A percentile compares a stretch with the other conserved stretches of the same genome.
phyloP scores from a whole-genome alignment of 495 filamentous ascomycete genomes.

The Oidiodendron maius region DNA sequence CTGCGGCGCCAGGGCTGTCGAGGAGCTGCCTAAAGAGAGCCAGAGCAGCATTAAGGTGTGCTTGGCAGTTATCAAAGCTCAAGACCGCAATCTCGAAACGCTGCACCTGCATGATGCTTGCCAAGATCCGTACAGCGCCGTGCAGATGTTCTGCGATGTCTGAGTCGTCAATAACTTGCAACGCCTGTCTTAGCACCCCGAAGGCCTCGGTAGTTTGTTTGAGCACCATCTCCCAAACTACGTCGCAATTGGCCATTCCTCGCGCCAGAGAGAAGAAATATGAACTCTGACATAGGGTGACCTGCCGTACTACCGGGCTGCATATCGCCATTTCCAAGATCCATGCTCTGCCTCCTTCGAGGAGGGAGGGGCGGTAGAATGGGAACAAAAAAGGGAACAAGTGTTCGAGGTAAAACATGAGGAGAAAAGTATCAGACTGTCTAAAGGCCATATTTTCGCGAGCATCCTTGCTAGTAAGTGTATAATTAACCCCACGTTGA shows the following conservation, averaged over 20 bases:
- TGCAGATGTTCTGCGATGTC: conserved; percentile 25
- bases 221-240: conserved; percentile 29
- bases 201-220: conserved; percentile 36
- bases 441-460: conserved; percentile 17
- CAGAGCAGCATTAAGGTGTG: conserved; percentile 42
- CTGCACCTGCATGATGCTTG: conserved; percentile 47
- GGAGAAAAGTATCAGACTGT: conserved; percentile 20
- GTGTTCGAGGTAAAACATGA: conserved; percentile 45
- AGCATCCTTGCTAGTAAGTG: conserved; percentile 10
- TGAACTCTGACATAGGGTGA: conserved; percentile 37
- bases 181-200: conserved; percentile 32
- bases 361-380: conserved; percentile 42
- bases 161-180: conserved; percentile 30
- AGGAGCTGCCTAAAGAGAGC: conserved; percentile 42
- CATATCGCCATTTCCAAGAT: conserved; percentile 43
- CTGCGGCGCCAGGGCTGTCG: conserved; percentile 20
- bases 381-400: conserved; percentile 52
- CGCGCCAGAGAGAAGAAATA: conserved; percentile 39
- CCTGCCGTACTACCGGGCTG: conserved; percentile 41
- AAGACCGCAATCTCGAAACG: conserved; percentile 41
- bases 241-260: conserved; percentile 3
- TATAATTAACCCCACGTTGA: conserved; percentile 13
- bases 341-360: conserved; percentile 44
- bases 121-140: conserved; percentile 36
- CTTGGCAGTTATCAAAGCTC: conserved; percentile 38